Evolutionary conservation across 2,329 filamentous ascomycete genomes (phyloP).

Genomic region (Stagonosporopsis vannaccii): DNA sequence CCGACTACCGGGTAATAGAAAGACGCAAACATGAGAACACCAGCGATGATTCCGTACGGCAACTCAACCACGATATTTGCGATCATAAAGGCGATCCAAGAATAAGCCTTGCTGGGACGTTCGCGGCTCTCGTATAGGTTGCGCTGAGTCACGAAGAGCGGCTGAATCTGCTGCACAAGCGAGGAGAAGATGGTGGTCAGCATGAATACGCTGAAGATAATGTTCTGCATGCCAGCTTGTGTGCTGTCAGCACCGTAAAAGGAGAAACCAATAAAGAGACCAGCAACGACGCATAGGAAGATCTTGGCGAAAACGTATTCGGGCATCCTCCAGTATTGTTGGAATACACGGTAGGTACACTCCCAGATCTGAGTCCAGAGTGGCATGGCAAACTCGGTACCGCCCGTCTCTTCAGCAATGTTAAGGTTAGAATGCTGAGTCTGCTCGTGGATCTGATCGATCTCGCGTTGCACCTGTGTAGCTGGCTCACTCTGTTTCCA

Average conservation of each 20-base stretch:
- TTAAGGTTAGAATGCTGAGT: slow-evolving; percentile 36
- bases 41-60: slow-evolving; percentile 69
- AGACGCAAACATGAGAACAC: slow-evolving; percentile 67
- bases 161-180: slow-evolving; percentile 65
- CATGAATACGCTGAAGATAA: slow-evolving; percentile 61
- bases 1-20: slow-evolving; percentile 68
- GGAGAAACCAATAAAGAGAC: slow-evolving; percentile 51
- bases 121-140: slow-evolving; percentile 67
- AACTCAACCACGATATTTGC: slow-evolving; percentile 76
- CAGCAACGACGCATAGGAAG: slow-evolving; percentile 33
- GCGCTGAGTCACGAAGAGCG: slow-evolving; percentile 65
- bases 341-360: slow-evolving; percentile 53
- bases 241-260: slow-evolving; percentile 51
- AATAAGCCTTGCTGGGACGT: slow-evolving; percentile 73
- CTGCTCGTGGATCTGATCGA: slow-evolving; percentile 51
- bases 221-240: slow-evolving; percentile 54
- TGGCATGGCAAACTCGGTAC: slow-evolving; percentile 55
- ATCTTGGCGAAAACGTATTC: slow-evolving; percentile 51
- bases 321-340: slow-evolving; percentile 57
- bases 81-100: slow-evolving; percentile 76
- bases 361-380: slow-evolving; percentile 43
- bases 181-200: slow-evolving; percentile 53
- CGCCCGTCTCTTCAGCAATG: slow-evolving; percentile 43
- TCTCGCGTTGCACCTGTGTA: slow-evolving; percentile 43
- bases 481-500: slow-evolving; percentile 44